Evolutionary conservation across 129 eudicot genomes (phyloP), one percentile per base, ranked within the genome.

Genomic region (Escallonia rubra): DNA sequence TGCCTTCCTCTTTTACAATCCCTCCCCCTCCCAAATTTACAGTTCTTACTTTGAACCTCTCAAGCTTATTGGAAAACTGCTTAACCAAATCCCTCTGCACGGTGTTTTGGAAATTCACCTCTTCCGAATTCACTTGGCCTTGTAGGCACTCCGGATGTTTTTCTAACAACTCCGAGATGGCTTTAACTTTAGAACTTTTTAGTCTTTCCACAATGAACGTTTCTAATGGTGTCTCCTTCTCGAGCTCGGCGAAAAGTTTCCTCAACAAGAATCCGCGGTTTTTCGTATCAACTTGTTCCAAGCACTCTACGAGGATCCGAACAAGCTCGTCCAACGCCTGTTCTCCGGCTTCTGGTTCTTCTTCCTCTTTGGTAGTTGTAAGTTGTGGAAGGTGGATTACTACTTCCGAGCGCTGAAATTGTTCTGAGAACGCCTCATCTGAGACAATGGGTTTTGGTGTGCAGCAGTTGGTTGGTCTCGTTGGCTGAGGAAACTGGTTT

Each of bases 261-360:
- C 45, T 42, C 8, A 67, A 51, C 49, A 67, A 42, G 40, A 67
- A 6, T 14, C 44, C 53, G 5, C 46, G 44, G 3, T 12, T 14
- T 42, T 54, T 55, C 8, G 14, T 14, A 54, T 67, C 72, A 1
- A 41, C 72, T 43, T 8, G 15, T 42, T 55, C 59, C 54, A 67
- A 42, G 14, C 72, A 67, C 63, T 67, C 72, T 7, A 67, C 61
- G 4, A 67, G 72, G 7, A 67, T 67, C 41, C 42, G 61, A 54
- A 67, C 3, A 41, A 67, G 44, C 72, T 67, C 72, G 4, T 67
- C 63, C 23, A 54, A 62, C 3, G 45, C 34, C 1, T 23, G 51
- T 67, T 54, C 72, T 54, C 41, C 16, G 54, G 54, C 53, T 23
- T 23, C 34, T 23, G 34, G 34, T 23, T 23, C 34, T 23, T 23